Conservation (phyloP, 1,139 yeast genomes). For the Citeromyces hawaiiensis region DNA sequence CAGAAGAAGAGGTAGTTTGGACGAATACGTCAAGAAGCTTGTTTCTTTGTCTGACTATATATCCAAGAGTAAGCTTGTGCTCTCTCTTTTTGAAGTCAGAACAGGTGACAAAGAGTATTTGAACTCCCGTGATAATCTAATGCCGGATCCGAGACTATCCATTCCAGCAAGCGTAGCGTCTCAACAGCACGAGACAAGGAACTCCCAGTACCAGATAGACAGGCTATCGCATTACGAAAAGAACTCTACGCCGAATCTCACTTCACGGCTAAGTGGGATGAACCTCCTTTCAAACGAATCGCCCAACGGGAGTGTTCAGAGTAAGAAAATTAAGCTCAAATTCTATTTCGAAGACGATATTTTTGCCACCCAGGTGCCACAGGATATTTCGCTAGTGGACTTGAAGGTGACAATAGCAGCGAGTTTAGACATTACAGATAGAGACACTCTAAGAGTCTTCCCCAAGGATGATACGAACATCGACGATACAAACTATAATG, state of each 20-base stretch:
- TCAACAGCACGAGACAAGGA: conserved; percentile 6
- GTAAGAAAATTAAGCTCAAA: conserved; percentile 44
- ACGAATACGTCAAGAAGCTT: conserved; percentile 67
- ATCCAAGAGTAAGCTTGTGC: conserved; percentile 56
- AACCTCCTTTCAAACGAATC: conserved; percentile 4
- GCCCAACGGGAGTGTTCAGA: conserved; percentile 3
- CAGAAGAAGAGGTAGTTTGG: conserved; percentile 74
- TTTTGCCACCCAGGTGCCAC: conserved; percentile 71
- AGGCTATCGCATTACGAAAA: conserved; percentile 16
- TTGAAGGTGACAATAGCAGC: conserved; percentile 52
- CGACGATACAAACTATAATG: conserved; percentile 10
- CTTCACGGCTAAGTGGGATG: conserved; percentile 10
- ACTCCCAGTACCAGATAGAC: conserved; percentile 15
- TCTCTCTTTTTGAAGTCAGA: conserved; percentile 54
- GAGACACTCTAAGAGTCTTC: conserved; percentile 12
- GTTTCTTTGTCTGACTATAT: conserved; percentile 68
- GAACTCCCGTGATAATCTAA: conserved; percentile 6
- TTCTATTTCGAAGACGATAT: conserved; percentile 85
- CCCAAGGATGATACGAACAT: conserved; percentile 13
- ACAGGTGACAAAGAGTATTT: conserved; percentile 38
- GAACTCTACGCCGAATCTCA: conserved; percentile 6
- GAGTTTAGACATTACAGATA: conserved; percentile 31
- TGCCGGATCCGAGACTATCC: conserved; percentile 1
- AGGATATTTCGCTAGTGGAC: conserved; percentile 43
- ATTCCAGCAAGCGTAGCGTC: conserved; percentile 5